Evolutionary conservation across 2,329 filamentous ascomycete species (phyloP).

Genomic region (Phyllosticta citriasiana): DNA sequence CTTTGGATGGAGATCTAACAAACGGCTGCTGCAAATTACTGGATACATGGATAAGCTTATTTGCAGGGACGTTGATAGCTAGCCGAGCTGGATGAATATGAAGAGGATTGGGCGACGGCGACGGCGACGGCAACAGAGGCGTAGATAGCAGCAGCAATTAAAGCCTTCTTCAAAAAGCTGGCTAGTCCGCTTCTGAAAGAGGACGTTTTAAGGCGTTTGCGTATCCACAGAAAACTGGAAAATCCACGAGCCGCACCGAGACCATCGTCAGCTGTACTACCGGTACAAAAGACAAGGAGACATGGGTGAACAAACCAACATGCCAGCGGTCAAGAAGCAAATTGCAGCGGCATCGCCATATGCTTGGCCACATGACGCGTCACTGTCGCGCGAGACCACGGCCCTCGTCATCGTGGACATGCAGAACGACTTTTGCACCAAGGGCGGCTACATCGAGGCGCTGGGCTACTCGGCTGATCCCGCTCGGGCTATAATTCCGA

Average conservation of each 20-base stretch:
- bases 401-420: conserved; percentile 19
- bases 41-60: background rate
- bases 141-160: background rate
- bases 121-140: background rate
- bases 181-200: no score
- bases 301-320: background rate
- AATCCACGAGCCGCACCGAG: background rate
- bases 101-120: background rate
- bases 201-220: no score
- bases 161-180: background rate
- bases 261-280: background rate
- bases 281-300: background rate
- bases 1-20: background rate
- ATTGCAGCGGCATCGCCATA: conserved; percentile 25
- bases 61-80: background rate
- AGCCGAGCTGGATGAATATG: background rate
- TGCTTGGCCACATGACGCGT: conserved; percentile 31
- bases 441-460: conserved; percentile 39
- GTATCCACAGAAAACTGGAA: background rate
- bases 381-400: conserved; percentile 23
- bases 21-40: background rate
- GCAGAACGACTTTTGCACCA: conserved; percentile 30
- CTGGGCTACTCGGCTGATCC: conserved; percentile 36
- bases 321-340: conserved; percentile 10
- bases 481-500: conserved; percentile 36